phyloP scores from a whole-genome alignment of 163 green algal genomes.

The Volvox carteri region DNA sequence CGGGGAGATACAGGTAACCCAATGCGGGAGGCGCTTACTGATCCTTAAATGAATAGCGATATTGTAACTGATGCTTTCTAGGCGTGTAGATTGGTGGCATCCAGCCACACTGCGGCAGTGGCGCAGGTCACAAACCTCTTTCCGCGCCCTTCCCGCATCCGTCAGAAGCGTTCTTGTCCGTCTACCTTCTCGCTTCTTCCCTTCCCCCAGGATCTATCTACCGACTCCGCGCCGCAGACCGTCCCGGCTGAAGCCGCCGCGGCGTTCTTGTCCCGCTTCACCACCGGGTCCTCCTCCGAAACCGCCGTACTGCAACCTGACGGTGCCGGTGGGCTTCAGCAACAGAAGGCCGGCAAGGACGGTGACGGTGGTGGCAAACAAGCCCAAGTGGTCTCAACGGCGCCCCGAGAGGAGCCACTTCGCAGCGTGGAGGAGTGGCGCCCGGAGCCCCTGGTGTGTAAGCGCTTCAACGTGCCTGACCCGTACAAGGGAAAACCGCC shows the following conservation, averaged over 20 bases:
- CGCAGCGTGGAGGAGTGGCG: slow-evolving; percentile 86
- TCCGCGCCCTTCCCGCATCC: too few relatives aligned
- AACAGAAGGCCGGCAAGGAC: background rate
- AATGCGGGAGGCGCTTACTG: too few relatives aligned
- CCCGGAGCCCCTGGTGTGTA: slow-evolving; percentile 92
- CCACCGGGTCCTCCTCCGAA: slow-evolving; percentile 53
- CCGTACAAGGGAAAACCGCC: slow-evolving; percentile 77
- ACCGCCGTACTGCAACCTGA: slow-evolving; percentile 60
- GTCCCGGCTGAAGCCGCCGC: slow-evolving; percentile 57
- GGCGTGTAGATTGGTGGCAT: too few relatives aligned
- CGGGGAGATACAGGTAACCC: slow-evolving; percentile 69
- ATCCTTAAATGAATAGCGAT: too few relatives aligned
- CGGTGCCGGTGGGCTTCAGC: slow-evolving; percentile 40
- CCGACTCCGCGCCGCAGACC: slow-evolving; percentile 1
- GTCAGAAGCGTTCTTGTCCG: too few relatives aligned
- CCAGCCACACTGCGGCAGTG: too few relatives aligned
- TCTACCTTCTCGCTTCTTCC: background rate
- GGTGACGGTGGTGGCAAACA: slow-evolving; percentile 6
- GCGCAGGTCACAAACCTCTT: too few relatives aligned
- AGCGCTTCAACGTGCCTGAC: slow-evolving; percentile 92
- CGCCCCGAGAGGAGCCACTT: slow-evolving; percentile 44
- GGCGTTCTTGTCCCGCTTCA: slow-evolving; percentile 62
- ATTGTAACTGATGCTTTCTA: too few relatives aligned
- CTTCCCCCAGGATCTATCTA: slow-evolving; percentile 16
- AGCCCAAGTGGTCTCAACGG: background rate